These are phyloP conservation scores for Brettanomyces custersianus DNA, from an alignment of 805 yeast species.

Conservation along the genomic window DNA sequence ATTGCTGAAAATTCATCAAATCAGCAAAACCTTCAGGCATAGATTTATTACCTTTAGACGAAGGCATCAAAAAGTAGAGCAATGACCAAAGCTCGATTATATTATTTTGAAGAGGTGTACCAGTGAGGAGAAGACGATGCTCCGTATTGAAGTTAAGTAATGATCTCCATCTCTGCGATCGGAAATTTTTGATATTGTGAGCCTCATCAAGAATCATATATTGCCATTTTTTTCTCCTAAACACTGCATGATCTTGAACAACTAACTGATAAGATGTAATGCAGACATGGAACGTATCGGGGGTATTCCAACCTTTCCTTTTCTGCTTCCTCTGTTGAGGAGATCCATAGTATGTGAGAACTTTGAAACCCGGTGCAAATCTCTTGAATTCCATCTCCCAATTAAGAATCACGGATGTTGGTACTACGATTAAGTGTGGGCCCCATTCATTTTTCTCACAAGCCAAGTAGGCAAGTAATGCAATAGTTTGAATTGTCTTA, in stretches of 20 bases:
- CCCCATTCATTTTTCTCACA: constrained; percentile 96
- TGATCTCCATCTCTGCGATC: constrained; percentile 97
- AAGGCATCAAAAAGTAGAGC: constrained; percentile 92
- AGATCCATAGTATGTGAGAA: constrained; percentile 89
- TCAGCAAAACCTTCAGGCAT: constrained; percentile 97
- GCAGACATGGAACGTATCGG: constrained; percentile 92
- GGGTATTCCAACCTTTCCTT: constrained; percentile 96
- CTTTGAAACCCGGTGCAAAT: constrained; percentile 97
- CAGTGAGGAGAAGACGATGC: constrained; percentile 79
- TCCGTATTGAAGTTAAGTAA: constrained; percentile 88
- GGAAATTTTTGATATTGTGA: constrained; percentile 91
- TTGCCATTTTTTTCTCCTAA: constrained; percentile 87
- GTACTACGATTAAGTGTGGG: constrained; percentile 93
- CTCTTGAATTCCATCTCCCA: constrained; percentile 99
- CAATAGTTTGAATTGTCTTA: constrained; percentile 92
- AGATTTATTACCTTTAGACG: constrained; percentile 48
- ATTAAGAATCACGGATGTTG: constrained; percentile 92
- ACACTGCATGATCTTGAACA: constrained; percentile 94
- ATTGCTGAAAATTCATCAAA: constrained; percentile 88
- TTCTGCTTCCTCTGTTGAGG: constrained; percentile 95
- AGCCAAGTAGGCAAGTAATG: constrained; percentile 79
- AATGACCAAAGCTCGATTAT: constrained; percentile 94
- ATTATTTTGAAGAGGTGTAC: constrained; percentile 95
- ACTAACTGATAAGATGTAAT: constrained; percentile 95
- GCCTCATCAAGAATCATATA: constrained; percentile 98